Evolutionary conservation across 2,329 filamentous ascomycete genomes (phyloP), one percentile per base, ranked within the genome.

Genomic region (Fusarium sambucinum): DNA sequence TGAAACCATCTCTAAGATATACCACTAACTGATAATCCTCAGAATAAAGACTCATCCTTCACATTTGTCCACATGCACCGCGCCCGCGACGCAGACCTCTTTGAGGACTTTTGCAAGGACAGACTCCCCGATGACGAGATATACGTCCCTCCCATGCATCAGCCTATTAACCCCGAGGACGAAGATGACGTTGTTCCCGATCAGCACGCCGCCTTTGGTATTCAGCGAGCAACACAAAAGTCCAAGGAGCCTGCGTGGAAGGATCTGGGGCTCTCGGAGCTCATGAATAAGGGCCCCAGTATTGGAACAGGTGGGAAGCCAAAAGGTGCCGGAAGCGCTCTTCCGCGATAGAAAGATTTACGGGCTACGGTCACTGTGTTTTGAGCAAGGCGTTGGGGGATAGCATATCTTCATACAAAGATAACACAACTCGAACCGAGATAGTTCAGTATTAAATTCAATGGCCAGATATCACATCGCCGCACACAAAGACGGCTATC

Each of bases 181-280:
- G 92, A 96, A 80, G 93, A 96, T 75, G 92, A 96, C 75, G 91
- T 96, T 6, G 92, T 96, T 6, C 92, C 93, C 1, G 92, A 96
- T 78, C 92, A 96, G 80, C 92, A 96, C 76, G 92, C 92, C 14
- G 93, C 92, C 1, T 96, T 96, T 77, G 93, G 92, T 38, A 96
- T 96, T 73, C 89, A 92, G 78, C 87, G 91, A 70, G 92, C 92
- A 12, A 94, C 92, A 17, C 90, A 93, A 80, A 86, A 86, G 68
- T 85, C 83, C 72, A 86, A 85, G 73, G 91, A 94, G 79, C 85
- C 90, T 2, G 89, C 89, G 10, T 96, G 92, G 92, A 90, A 90
- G 76, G 92, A 96, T 75, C 80, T 95, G 9, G 91, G 92, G 0
- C 81, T 96, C n/a, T 84, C 84, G 8, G 87, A 89, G 59, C 81